phyloP scores from a whole-genome alignment of 768 basidiomycete species.

The Lactarius trivialis region DNA sequence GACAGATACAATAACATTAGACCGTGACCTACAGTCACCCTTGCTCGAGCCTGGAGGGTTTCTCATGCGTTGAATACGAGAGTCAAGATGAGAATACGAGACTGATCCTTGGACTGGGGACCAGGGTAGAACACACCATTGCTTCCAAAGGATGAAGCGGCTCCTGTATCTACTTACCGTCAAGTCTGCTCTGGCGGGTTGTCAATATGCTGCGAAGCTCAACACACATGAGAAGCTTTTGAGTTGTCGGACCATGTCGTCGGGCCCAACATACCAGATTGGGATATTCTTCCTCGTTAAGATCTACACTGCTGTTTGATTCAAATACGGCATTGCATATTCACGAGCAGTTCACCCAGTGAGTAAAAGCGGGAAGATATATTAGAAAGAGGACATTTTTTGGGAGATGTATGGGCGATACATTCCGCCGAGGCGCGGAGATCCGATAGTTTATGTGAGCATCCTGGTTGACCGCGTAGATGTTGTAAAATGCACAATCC shows the following conservation, averaged over 20 bases:
- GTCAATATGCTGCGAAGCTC: background rate
- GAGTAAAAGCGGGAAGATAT: background rate
- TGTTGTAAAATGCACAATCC: background rate
- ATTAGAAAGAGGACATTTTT: background rate
- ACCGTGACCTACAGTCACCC: background rate
- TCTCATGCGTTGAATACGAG: background rate
- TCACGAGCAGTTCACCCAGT: background rate
- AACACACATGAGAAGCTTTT: background rate
- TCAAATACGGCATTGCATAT: background rate
- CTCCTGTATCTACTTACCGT: background rate
- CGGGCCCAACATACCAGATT: conserved; percentile 13
- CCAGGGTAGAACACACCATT: background rate
- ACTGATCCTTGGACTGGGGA: no score
- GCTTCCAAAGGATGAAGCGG: background rate
- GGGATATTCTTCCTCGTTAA: conserved; percentile 15
- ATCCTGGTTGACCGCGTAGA: background rate
- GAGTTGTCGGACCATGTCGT: background rate
- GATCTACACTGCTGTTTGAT: conserved; percentile 1
- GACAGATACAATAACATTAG: background rate
- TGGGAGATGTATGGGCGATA: background rate
- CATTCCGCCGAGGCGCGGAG: background rate
- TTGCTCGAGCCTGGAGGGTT: background rate
- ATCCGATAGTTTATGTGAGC: background rate
- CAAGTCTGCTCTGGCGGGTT: background rate
- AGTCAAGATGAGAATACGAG: background rate